Conservation (phyloP, 306 rosid species). For the Arachis stenosperma region DNA sequence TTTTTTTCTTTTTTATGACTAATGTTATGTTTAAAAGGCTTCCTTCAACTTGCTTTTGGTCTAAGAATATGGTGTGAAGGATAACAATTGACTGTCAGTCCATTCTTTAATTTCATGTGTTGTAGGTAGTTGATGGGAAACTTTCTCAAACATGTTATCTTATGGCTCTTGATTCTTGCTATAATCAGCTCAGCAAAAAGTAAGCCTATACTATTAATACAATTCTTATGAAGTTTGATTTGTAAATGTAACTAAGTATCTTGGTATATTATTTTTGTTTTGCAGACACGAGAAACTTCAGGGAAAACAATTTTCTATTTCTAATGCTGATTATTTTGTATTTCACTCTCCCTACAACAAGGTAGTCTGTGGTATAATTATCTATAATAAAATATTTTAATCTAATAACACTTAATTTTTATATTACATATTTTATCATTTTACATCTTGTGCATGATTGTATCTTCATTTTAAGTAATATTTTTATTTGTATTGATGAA, state of each 20-base stretch:
- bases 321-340: slow-evolving; percentile 78
- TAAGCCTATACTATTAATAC: slow-evolving; percentile 45
- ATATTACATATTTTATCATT: background rate
- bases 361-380: slow-evolving; percentile 47
- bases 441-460: slow-evolving; percentile 7
- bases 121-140: slow-evolving; percentile 91
- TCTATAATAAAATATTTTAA: slow-evolving; percentile 12
- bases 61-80: background rate
- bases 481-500: slow-evolving; percentile 11
- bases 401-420: slow-evolving; percentile 6
- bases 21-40: background rate
- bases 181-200: slow-evolving; percentile 67
- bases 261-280: slow-evolving; percentile 31
- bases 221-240: slow-evolving; percentile 16
- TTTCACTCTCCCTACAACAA: slow-evolving; percentile 93
- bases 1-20: background rate
- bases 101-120: slow-evolving; percentile 16
- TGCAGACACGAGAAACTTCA: slow-evolving; percentile 74
- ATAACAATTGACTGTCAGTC: background rate
- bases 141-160: slow-evolving; percentile 91
- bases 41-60: slow-evolving; percentile 24
- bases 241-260: slow-evolving; percentile 16
- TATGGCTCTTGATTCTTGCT: slow-evolving; percentile 87
- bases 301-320: slow-evolving; percentile 69
- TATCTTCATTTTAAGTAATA: slow-evolving; percentile 1